These are phyloP conservation scores for Aspergillus homomorphus DNA, from an alignment of 495 filamentous ascomycete species.

Conservation along the genomic window DNA sequence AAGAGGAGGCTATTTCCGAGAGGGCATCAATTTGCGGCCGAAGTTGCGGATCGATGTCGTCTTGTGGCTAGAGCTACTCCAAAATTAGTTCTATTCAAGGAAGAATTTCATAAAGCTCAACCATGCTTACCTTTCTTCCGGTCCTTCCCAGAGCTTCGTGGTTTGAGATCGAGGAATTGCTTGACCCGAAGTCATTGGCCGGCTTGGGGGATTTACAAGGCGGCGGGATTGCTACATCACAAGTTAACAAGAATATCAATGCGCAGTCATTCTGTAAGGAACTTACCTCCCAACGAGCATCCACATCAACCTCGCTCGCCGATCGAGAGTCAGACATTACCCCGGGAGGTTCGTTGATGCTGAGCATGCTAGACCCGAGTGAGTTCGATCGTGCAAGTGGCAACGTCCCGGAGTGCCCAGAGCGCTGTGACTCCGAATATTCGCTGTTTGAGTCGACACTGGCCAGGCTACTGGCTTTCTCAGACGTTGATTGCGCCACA, in stretches of 20 bases:
- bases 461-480: conserved; percentile 28
- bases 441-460: conserved; percentile 44
- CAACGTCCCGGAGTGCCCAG: conserved; percentile 36
- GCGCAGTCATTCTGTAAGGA: neutral
- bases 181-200: conserved; percentile 38
- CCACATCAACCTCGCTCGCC: conserved; percentile 40
- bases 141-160: conserved; percentile 25
- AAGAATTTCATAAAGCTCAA: neutral
- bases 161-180: conserved; percentile 27
- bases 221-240: conserved; percentile 36
- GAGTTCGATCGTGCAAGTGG: conserved; percentile 41
- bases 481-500: conserved; percentile 23
- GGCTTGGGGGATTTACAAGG: conserved; percentile 32
- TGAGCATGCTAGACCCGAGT: conserved; percentile 34
- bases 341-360: conserved; percentile 21
- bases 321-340: conserved; percentile 33
- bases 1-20: conserved; percentile 16
- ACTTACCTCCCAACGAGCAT: conserved; percentile 39
- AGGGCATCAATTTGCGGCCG: conserved; percentile 39
- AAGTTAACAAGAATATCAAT: conserved; percentile 17
- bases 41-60: conserved; percentile 43
- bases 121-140: conserved; percentile 39
- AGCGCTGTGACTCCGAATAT: conserved; percentile 37
- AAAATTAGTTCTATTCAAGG: conserved; percentile 8
- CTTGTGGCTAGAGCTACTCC: conserved; percentile 16